Base-by-base conservation (phyloP, 2,329 filamentous ascomycete genomes). In the Calonectria pseudoreteaudii region DNA sequence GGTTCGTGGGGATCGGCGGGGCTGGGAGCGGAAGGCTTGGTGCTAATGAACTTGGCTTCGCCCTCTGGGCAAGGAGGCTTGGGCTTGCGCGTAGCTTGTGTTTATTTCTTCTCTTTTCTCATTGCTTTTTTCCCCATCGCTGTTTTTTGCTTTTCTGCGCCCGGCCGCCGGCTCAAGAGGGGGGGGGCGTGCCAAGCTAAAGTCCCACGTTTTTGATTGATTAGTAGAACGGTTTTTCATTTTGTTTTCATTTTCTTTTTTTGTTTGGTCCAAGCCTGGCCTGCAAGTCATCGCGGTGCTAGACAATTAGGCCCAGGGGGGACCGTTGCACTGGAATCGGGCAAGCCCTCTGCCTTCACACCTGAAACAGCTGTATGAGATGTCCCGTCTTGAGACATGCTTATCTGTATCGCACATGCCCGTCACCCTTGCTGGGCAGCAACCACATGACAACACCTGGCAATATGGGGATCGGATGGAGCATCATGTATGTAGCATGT, bases 1-100 rank as follows among this genome's bases (percentile, higher is more conserved):
- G 34, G 56, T 60, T 60, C 56, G n/a, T 60, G 31, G 20, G n/a
- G 56, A 60, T 60, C 56, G 56, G 56, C 56, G 44, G 44, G 44
- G 56, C 56, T 60, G 56, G 20, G 20, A 47, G 56, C 56, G 56
- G 56, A 11, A 60, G 56, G 56, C 56, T 60, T 60, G 23, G 56
- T 38, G 34, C 34, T 60, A 60, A 60, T 60, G 23, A 38, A 18
- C 30, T 60, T 36, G 56, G 56, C n/a, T 26, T 60, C 56, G n/a
- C 56, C 52, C 52, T 30, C 30, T 56, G 30, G 30, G 28, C 9
- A 18, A 28, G 28, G 50, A 9, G 53, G 20, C 31, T 36, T 26
- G 31, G 34, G 34, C 11, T 34, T 23, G 56, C 34, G 31, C 3
- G 13, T 38, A 23, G 44, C 10, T 47, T 47, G 44, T 47, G 44